These are phyloP conservation scores for Curvularia eragrostidis DNA, from an alignment of 2,329 filamentous ascomycete species.

Conservation along the genomic window DNA sequence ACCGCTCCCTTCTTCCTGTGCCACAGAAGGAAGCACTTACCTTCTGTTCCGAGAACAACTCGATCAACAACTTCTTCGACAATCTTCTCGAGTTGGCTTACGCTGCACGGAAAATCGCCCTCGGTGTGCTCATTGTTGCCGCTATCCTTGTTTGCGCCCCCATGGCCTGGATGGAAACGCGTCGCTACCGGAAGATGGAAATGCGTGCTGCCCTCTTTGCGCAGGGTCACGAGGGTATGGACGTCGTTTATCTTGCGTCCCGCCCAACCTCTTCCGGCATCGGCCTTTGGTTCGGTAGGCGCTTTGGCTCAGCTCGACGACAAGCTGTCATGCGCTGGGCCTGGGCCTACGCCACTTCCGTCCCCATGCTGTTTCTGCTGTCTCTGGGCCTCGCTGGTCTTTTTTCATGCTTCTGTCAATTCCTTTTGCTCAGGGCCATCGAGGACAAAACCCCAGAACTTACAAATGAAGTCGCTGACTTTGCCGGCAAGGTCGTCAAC, in stretches of 20 bases:
- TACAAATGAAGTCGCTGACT: constrained; percentile 75
- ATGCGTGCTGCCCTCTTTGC: constrained; percentile 71
- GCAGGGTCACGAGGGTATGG: constrained; percentile 78
- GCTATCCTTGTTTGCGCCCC: constrained; percentile 77
- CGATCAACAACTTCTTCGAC: constrained; percentile 83
- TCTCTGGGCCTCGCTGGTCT: constrained; percentile 82
- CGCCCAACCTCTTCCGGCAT: constrained; percentile 75
- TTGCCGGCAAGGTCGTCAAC: constrained; percentile 78
- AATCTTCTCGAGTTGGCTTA: constrained; percentile 70
- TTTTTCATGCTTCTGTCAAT: constrained; percentile 83
- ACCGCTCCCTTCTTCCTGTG: constrained; percentile 78
- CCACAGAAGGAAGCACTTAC: constrained; percentile 81
- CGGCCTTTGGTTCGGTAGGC: constrained; percentile 73
- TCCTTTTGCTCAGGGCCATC: constrained; percentile 74
- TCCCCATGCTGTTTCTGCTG: constrained; percentile 84
- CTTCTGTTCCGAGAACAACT: constrained; percentile 87
- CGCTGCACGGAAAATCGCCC: constrained; percentile 74
- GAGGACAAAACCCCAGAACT: constrained; percentile 78
- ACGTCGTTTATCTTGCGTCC: constrained; percentile 86
- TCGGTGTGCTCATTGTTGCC: constrained; percentile 73
- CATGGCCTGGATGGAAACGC: constrained; percentile 82
- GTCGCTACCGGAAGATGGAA: constrained; percentile 76
- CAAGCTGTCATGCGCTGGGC: constrained; percentile 82
- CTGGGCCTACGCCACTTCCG: constrained; percentile 84
- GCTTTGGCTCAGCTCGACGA: constrained; percentile 67